Evolutionary conservation across 2,329 filamentous ascomycete genomes (phyloP), one percentile per base, ranked within the genome.

Genomic region (Hymenoscyphus fructigenus): DNA sequence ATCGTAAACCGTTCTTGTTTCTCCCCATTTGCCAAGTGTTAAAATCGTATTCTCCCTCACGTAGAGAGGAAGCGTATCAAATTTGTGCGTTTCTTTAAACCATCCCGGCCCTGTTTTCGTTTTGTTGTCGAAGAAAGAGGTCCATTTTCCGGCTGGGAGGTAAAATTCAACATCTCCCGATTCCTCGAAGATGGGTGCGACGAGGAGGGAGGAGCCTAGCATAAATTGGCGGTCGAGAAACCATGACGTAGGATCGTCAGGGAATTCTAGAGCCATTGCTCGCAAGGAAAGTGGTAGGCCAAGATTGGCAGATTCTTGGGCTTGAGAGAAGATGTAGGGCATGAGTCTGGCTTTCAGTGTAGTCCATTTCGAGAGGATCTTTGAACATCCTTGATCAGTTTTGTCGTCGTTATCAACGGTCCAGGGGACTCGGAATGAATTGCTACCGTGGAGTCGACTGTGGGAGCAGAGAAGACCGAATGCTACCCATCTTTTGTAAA

Each of bases 401-500:
- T 73, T 74, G 29, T 80, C 85, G 26, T 85, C 83, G 62, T 84
- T 76, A 63, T 86, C 85, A 53, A 87, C 83, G 26, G 86, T 81
- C 85, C 86, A 88, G 0, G 86, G 86, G 2, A 88, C 85, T n/a
- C 85, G 83, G 75, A 86, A 88, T 2, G 82, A 84, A 56, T 81
- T 83, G 12, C 82, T 85, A 2, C 85, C 85, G 69, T 88, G 85
- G 2, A 88, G 78, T 15, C 85, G 79, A 12, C 82, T 85, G 70
- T 88, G 85, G 6, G 82, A 82, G 56, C 84, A 86, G n/a, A 88
- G 77, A 1, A 88, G 77, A 0, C 86, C 85, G 69, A 88, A 88
- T 28, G 85, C 84, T 3, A 88, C 84, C 85, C 85, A 88, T 23
- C 86, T 82, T 75, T 88, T 88, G 76, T 88, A 88, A 61, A 88